Base-by-base conservation (phyloP, 2,329 filamentous ascomycete genomes). In the Cordyceps pruinosa region DNA sequence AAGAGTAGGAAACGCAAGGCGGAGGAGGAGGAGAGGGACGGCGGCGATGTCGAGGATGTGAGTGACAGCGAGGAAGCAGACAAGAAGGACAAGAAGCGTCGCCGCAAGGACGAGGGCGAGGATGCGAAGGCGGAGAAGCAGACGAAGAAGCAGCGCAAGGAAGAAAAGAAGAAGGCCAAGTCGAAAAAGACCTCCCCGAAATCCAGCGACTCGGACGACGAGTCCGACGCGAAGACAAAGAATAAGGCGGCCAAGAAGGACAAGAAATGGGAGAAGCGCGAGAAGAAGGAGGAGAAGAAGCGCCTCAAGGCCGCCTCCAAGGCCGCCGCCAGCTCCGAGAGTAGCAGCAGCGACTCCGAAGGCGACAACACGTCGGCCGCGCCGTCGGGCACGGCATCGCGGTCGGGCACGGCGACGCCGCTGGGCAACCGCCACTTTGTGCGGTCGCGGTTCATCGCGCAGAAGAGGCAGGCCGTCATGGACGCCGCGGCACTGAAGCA, bases 401-500 rank as follows among this genome's bases (percentile, higher is more conserved):
- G 17, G 5, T 74, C 75, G 48, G 74, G 73, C 54, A 75, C 72
- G 46, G 76, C 76, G 28, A 79, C 74, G 30, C 77, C 77, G 58
- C 74, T 69, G 59, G 73, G 72, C 9, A 84, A 80, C 49, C 82
- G 90, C 61, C 89, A 92, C 69, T 82, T 88, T 56, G 84, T 92
- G 47, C 79, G 93, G 61, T 85, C 89, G 63, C 81, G 90, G 59
- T 90, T 92, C 71, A 96, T 97, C 66, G 87, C 87, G 57, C 89
- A 94, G 65, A 97, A 97, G 77, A 86, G 85, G 65, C 83, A 87
- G 75, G 91, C 92, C 2, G 82, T 91, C 58, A 81, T 90, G 75
- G 89, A 97, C 70, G 81, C 86, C 49, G 85, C 87, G 66, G 89
- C 91, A 15, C 73, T 97, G 67, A 93, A 92, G 70, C 91, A 97